A percentile compares a stretch with the other conserved stretches of the same genome.
Conservation (phyloP, 2,329 filamentous ascomycete species). For the Verticillium isaacii region DNA sequence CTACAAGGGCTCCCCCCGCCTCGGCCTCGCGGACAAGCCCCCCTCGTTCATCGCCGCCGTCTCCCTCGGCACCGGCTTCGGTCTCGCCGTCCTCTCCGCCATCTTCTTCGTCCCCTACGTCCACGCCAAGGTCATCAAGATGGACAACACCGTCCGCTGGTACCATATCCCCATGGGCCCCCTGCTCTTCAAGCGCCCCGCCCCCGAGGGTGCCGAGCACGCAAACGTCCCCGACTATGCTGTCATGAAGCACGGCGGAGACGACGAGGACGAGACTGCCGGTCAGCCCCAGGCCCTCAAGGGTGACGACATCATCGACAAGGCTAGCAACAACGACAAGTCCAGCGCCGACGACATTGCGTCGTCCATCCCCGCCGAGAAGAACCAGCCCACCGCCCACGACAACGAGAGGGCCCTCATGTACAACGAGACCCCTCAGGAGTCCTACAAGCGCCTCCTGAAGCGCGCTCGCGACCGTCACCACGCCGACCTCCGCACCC, state of each 20-base stretch:
- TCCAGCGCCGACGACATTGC: constrained; percentile 38
- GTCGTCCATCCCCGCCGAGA: constrained; percentile 25
- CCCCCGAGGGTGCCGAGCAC: constrained; percentile 48
- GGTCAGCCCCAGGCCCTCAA: constrained; percentile 17
- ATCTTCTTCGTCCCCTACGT: constrained; percentile 73
- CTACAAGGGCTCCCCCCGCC: constrained; percentile 72
- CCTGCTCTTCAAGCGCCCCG: constrained; percentile 55
- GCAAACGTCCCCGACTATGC: constrained; percentile 70
- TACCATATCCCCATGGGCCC: constrained; percentile 60
- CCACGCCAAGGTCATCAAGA: constrained; percentile 62
- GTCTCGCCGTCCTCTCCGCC: constrained; percentile 52
- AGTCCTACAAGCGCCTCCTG: constrained; percentile 58
- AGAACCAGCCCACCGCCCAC: constrained; percentile 16
- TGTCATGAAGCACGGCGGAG: constrained; percentile 62
- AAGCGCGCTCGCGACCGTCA: constrained; percentile 51
- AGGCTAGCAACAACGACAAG: constrained; percentile 17
- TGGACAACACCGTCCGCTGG: constrained; percentile 60
- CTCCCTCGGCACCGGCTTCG: constrained; percentile 58
- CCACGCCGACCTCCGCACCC: constrained; percentile 58
- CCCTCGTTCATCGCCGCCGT: constrained; percentile 63
- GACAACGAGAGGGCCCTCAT: constrained; percentile 39
- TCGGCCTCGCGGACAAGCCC: constrained; percentile 62
- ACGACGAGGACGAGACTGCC: constrained; percentile 31
- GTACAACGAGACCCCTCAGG: constrained; percentile 42
- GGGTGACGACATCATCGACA: constrained; percentile 4